phyloP scores from a whole-genome alignment of 2,329 filamentous ascomycete genomes.

The Lojkania enalia region DNA sequence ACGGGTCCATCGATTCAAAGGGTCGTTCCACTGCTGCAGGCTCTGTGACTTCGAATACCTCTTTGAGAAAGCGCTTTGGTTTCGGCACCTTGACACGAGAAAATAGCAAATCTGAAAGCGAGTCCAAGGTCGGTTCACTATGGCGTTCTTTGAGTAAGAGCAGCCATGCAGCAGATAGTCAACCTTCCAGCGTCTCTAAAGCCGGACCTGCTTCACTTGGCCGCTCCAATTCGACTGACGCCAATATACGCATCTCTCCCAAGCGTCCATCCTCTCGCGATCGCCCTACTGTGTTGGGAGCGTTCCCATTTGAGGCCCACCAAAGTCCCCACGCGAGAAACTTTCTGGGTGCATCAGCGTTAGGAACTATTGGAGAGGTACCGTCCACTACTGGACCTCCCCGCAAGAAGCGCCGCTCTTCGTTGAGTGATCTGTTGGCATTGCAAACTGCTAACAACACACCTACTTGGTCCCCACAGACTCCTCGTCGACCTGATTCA shows the following conservation, averaged over 20 bases:
- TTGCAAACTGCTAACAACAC: constrained; percentile 61
- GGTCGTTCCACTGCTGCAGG: constrained; percentile 67
- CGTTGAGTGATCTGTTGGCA: constrained; percentile 79
- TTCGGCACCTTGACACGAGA: constrained; percentile 76
- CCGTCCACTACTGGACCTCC: constrained; percentile 42
- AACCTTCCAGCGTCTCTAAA: constrained; percentile 66
- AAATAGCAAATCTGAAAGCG: constrained; percentile 72
- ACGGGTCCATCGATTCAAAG: constrained; percentile 62
- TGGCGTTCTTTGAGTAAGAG: constrained; percentile 89
- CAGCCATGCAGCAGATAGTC: constrained; percentile 50
- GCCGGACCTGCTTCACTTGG: constrained; percentile 56
- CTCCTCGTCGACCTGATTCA: constrained; percentile 37
- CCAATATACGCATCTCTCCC: constrained; percentile 55
- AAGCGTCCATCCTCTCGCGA: constrained; percentile 61
- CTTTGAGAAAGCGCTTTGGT: constrained; percentile 80
- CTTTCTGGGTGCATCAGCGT: constrained; percentile 26
- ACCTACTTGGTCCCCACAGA: constrained; percentile 44
- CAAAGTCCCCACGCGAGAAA: constrained; percentile 39
- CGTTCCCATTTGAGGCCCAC: constrained; percentile 54
- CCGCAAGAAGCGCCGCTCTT: constrained; percentile 82
- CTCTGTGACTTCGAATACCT: constrained; percentile 86
- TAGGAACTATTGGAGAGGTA: constrained; percentile 59
- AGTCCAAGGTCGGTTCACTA: constrained; percentile 73
- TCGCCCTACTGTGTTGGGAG: constrained; percentile 52
- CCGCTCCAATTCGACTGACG: constrained; percentile 78